phyloP scores from a whole-genome alignment of 2,329 filamentous ascomycete genomes.

The Aspergillus caelatus region DNA sequence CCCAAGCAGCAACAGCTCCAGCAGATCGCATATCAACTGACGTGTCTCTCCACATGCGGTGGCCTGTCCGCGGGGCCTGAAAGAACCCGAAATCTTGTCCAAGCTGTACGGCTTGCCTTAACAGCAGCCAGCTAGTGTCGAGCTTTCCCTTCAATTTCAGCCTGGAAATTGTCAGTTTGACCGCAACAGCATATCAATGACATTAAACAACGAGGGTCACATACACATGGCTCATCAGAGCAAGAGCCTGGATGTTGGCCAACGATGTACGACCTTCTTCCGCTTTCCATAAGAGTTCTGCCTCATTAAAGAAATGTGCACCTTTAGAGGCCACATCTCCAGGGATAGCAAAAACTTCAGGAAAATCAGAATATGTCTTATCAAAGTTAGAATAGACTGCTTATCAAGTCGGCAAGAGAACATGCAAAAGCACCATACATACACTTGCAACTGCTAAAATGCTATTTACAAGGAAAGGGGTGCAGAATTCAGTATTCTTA shows the following conservation, averaged over 20 bases:
- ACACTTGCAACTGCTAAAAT: conserved; percentile 66
- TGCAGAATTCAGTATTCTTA: conserved; percentile 71
- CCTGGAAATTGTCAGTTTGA: conserved; percentile 27
- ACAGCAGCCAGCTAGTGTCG: conserved; percentile 31
- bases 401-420: background rate
- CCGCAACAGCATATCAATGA: background rate
- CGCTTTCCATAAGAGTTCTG: conserved; percentile 38
- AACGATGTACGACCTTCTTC: conserved; percentile 38
- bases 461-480: conserved; percentile 81
- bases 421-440: conserved; percentile 16
- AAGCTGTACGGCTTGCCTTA: conserved; percentile 36
- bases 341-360: conserved; percentile 30
- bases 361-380: conserved; percentile 41
- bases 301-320: conserved; percentile 38
- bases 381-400: conserved; percentile 13
- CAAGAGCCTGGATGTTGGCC: conserved; percentile 40
- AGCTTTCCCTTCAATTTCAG: conserved; percentile 31
- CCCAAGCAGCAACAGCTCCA: conserved; percentile 33
- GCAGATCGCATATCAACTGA: conserved; percentile 24
- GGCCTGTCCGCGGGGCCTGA: conserved; percentile 15
- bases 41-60: conserved; percentile 13
- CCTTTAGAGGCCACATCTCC: conserved; percentile 35
- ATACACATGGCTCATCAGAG: conserved; percentile 37
- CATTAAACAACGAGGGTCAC: conserved; percentile 3
- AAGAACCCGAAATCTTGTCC: conserved; percentile 36